Conservation (phyloP, 2,329 filamentous ascomycete genomes). For the Pseudocercospora fuligena region DNA sequence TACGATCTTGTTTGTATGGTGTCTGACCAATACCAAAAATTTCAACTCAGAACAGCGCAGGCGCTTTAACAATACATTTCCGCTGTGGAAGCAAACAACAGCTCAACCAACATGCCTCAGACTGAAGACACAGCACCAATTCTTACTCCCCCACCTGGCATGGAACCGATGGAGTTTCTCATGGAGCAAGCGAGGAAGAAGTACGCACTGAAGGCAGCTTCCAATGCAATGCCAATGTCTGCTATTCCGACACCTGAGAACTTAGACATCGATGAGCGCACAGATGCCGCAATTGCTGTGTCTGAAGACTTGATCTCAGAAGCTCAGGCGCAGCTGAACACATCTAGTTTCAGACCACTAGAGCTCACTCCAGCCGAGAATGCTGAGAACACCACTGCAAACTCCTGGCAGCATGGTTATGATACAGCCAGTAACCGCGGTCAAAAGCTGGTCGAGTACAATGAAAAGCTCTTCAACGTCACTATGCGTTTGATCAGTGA, state of each 20-base stretch:
- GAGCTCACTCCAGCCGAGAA: constrained; percentile 22
- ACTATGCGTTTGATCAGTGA: constrained; percentile 16
- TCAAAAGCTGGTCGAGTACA: neutral
- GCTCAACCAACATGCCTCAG: constrained; percentile 16
- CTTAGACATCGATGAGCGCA: constrained; percentile 20
- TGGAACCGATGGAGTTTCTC: constrained; percentile 19
- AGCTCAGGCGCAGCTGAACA: constrained; percentile 20
- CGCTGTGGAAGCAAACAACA: constrained; percentile 16
- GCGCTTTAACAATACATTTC: neutral
- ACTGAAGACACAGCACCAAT: constrained; percentile 4
- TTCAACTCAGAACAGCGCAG: neutral
- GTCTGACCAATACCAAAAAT: neutral
- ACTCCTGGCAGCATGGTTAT: constrained; percentile 17
- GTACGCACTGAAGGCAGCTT: constrained; percentile 10
- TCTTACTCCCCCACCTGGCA: constrained; percentile 19
- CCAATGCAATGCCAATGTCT: neutral
- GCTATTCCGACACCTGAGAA: constrained; percentile 14
- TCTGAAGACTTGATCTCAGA: constrained; percentile 16
- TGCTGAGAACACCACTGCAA: constrained; percentile 14
- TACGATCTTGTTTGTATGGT: neutral
- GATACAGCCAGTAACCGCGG: constrained; percentile 4
- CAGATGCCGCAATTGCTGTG: constrained; percentile 24
- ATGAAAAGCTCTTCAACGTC: constrained; percentile 15
- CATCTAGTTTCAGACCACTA: constrained; percentile 6
- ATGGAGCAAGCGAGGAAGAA: constrained; percentile 24